Base-by-base conservation (phyloP, 345 rosid species). In the Heritiera fomes region DNA sequence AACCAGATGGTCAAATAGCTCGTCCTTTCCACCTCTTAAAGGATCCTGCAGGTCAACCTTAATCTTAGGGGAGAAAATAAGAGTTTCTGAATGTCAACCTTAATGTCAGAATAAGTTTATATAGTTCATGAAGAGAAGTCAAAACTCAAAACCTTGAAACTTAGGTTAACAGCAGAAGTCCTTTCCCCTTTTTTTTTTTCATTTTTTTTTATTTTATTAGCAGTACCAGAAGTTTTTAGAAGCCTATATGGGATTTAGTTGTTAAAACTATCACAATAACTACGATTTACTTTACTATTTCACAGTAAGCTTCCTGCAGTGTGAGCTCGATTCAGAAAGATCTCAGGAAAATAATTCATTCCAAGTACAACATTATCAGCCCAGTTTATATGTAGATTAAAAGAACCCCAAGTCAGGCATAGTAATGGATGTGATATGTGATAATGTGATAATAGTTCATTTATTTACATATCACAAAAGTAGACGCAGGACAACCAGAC, bases 21-120 rank as follows among this genome's bases (percentile, higher is more conserved):
- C 90, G 64, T 96, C 98, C 82, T 88, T 81, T 59, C 99, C 98
- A 0, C 99, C 99, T 87, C 99, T 88, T 85, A 96, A 81, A 10
- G 99, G 99, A 89, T 94, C 99, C 99, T 95, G 84, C 55, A 74
- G 28, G 28, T 23, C 58, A 30, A 63, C 28, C 7, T 53, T 12
- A 0, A 53, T 17, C 53, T 53, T 10, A 72, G 10, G 45, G 62
- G 60, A 20, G 28, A 28, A 52, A 52, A 34, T 0, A 53, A 52
- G 10, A 18, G 17, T 71, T 71, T 52, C 6, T 15, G 0, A 11
- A 71, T 50, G 28, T 3, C 40, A 41, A 41, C 3, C 43, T 41
- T 41, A 41, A 41, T 41, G 6, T 41, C 43, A 41, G 43, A 41
- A 41, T 41, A 41, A 3, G 4, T 41, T 41, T 41, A 41, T 41